phyloP scores from a whole-genome alignment of 768 basidiomycete species.

The Tulasnella sp. region DNA sequence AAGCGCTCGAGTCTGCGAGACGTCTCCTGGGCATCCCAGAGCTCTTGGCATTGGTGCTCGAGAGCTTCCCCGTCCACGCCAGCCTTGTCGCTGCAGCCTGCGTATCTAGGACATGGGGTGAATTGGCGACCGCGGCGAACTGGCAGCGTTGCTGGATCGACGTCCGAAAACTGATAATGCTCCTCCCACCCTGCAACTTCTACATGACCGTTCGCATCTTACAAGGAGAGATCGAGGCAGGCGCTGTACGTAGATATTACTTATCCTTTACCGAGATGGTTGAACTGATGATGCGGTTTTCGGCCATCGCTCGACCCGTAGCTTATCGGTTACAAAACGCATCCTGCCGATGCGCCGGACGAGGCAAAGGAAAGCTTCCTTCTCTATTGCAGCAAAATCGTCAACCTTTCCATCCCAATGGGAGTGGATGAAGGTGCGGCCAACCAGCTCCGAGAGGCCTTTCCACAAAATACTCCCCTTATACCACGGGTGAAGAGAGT shows the following conservation, averaged over 20 bases:
- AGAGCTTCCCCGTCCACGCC: neutral
- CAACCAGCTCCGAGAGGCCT: neutral
- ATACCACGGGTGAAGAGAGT: neutral
- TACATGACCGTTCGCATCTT: neutral
- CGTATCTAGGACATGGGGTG: neutral
- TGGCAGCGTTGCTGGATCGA: neutral
- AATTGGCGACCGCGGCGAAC: neutral
- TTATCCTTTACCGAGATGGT: neutral
- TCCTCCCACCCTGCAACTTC: neutral
- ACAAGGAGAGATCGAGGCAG: neutral
- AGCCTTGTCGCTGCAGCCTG: neutral
- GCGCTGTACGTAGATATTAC: neutral
- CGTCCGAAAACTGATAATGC: neutral
- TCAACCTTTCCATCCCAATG: neutral
- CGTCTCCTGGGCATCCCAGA: neutral
- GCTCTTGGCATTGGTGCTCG: neutral
- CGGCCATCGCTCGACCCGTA: neutral
- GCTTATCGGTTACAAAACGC: neutral
- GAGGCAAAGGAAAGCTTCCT: neutral
- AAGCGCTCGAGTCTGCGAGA: neutral
- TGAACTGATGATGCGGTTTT: neutral
- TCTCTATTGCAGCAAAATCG: neutral
- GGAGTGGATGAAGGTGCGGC: neutral
- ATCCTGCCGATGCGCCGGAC: neutral
- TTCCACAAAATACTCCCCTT: neutral